Evolutionary conservation across 768 basidiomycete species (phyloP).

Genomic region (Collybiopsis confluens): DNA sequence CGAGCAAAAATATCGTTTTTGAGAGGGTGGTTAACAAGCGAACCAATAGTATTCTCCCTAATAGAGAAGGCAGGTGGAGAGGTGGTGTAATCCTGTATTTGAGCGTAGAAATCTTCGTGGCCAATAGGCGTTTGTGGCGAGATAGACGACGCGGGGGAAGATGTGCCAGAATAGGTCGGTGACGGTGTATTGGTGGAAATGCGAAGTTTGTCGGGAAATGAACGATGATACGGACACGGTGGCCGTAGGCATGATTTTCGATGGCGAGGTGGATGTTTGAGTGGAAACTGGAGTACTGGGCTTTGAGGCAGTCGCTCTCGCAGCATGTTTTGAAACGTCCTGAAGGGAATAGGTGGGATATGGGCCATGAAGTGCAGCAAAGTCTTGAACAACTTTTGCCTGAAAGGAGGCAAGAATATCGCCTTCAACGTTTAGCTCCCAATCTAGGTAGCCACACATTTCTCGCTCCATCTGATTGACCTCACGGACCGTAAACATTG

Average conservation of each 20-base stretch:
- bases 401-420: constrained; percentile 59
- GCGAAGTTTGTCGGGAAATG: constrained; percentile 11
- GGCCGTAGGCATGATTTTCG: constrained; percentile 45
- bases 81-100: constrained; percentile 38
- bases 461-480: constrained; percentile 97
- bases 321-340: constrained; percentile 57
- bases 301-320: constrained; percentile 35
- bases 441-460: constrained; percentile 90
- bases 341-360: constrained; percentile 64
- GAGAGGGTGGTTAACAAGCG: constrained; percentile 35
- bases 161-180: constrained; percentile 44
- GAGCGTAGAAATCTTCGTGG: constrained; percentile 45
- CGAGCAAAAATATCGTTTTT: constrained; percentile 64
- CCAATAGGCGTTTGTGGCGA: constrained; percentile 58
- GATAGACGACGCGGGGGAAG: constrained; percentile 58
- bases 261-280: constrained; percentile 27
- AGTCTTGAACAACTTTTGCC: constrained; percentile 54
- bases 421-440: constrained; percentile 78
- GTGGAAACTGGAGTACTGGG: constrained; percentile 30
- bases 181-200: constrained; percentile 50
- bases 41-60: constrained; percentile 16
- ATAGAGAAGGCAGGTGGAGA: constrained; percentile 25
- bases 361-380: constrained; percentile 40
- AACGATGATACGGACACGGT: too few species aligned
- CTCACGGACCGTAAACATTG: constrained; percentile 80